Percentiles rank a stretch among this genome's conserved stretches.
phyloP scores from a whole-genome alignment of 495 filamentous ascomycete genomes.

The Aspergillus diversus region DNA sequence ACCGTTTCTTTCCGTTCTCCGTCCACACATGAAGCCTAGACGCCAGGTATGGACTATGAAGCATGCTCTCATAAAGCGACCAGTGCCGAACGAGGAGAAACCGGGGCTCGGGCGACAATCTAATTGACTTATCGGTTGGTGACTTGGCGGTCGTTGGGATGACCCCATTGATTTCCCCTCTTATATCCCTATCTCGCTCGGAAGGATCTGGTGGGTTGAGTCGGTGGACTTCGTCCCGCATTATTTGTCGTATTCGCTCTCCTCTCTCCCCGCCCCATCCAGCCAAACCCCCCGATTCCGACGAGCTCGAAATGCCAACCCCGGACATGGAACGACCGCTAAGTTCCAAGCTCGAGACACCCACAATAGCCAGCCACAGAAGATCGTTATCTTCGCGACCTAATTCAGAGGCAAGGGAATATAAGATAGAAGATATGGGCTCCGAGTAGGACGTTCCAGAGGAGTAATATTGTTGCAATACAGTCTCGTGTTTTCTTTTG shows the following conservation, averaged over 20 bases:
- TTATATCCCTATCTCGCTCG: constrained; percentile 55
- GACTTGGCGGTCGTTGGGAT: constrained; percentile 88
- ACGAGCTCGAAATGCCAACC: constrained; percentile 68
- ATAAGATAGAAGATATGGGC: constrained; percentile 89
- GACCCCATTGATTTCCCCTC: constrained; percentile 66
- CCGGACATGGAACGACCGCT: constrained; percentile 85
- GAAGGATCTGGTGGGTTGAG: constrained; percentile 80
- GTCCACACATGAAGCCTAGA: constrained; percentile 93
- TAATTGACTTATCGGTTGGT: constrained; percentile 89
- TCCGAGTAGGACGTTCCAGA: constrained; percentile 90
- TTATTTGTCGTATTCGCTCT: constrained; percentile 78
- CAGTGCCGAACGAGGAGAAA: constrained; percentile 95
- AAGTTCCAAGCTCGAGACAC: constrained; percentile 86
- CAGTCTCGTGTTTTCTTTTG: constrained; percentile 72
- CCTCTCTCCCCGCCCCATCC: constrained; percentile 85
- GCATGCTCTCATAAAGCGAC: constrained; percentile 98
- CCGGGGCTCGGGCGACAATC: constrained; percentile 89
- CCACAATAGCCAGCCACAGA: constrained; percentile 92
- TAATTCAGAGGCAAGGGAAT: constrained; percentile 91
- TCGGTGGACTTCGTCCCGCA: constrained; percentile 93
- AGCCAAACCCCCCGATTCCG: constrained; percentile 59
- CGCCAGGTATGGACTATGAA: constrained; percentile 95
- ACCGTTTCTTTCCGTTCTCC: constrained; percentile 80
- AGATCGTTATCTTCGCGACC: constrained; percentile 96
- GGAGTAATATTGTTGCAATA: constrained; percentile 78